A percentile compares a stretch with the other conserved stretches of the same genome.
These are phyloP conservation scores for Solanum ossicruentum DNA, from an alignment of 257 asterid species.

Conservation along the genomic window DNA sequence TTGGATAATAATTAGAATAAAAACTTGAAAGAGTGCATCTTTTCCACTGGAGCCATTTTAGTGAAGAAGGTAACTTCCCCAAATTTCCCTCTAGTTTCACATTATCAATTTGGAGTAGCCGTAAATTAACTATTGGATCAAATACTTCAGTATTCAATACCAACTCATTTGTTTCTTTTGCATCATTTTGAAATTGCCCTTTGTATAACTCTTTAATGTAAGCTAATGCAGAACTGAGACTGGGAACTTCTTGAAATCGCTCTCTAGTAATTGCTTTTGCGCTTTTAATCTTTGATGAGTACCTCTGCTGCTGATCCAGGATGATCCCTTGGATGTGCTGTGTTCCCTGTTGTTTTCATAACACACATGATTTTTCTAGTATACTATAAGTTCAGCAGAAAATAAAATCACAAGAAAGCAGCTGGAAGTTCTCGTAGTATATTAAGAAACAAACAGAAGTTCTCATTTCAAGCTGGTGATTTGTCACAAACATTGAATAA, in stretches of 20 bases:
- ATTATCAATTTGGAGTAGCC: constrained; percentile 15
- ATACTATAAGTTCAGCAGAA: not conserved
- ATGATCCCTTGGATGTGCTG: constrained; percentile 10
- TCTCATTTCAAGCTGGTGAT: not conserved
- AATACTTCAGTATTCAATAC: constrained; percentile 1
- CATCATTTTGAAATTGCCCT: not conserved
- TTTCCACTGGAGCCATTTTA: constrained; percentile 23
- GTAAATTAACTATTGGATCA: constrained; percentile 11
- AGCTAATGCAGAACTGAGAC: constrained; percentile 1
- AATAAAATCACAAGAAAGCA: not conserved
- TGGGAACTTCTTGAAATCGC: constrained; percentile 4
- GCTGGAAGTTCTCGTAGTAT: not conserved
- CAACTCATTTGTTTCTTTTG: not conserved
- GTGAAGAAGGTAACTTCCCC: constrained; percentile 9
- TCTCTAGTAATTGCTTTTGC: not conserved
- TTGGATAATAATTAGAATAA: constrained; percentile 8
- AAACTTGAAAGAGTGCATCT: constrained; percentile 8
- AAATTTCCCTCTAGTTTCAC: constrained; percentile 18
- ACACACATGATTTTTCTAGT: not conserved
- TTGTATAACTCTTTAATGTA: constrained; percentile 8
- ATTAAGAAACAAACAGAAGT: not conserved
- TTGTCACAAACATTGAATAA: not conserved
- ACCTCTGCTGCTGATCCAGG: constrained; percentile 6
- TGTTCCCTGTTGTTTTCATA: constrained; percentile 9
- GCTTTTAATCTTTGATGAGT: not conserved